These are phyloP conservation scores for Xylaria sp. DNA, from an alignment of 2,329 filamentous ascomycete genomes.

Conservation along the genomic window DNA sequence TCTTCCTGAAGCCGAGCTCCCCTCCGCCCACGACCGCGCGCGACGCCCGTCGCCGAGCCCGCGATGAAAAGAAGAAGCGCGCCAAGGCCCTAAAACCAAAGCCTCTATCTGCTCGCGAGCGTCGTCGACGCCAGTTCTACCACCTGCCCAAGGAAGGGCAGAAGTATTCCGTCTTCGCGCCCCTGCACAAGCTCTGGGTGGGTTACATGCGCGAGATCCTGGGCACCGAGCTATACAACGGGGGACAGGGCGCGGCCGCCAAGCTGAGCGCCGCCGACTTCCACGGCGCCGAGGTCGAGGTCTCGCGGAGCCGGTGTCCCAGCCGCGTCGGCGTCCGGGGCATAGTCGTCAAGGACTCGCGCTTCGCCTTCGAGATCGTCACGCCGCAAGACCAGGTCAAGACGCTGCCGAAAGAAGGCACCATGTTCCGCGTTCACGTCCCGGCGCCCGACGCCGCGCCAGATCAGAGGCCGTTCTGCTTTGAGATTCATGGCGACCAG, in stretches of 20 bases:
- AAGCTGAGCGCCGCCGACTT: conserved; percentile 89
- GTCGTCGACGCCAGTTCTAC: conserved; percentile 77
- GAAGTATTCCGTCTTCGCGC: conserved; percentile 80
- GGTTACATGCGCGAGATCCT: conserved; percentile 87
- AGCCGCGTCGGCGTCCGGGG: conserved; percentile 84
- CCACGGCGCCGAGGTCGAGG: conserved; percentile 85
- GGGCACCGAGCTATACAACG: conserved; percentile 66
- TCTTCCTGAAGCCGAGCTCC: conserved; percentile 80
- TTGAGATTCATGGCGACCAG: conserved; percentile 89
- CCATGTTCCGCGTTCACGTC: conserved; percentile 81
- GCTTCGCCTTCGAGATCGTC: conserved; percentile 86
- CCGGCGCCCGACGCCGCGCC: conserved; percentile 50
- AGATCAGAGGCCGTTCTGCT: conserved; percentile 63
- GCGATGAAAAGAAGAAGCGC: conserved; percentile 56
- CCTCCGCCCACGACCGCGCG: conserved; percentile 70
- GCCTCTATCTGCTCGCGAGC: conserved; percentile 83
- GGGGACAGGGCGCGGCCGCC: conserved; percentile 70
- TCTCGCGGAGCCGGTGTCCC: conserved; percentile 82
- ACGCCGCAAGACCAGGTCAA: conserved; percentile 77
- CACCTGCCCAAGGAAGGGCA: conserved; percentile 74
- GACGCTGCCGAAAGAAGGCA: conserved; percentile 88
- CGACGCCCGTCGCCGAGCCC: conserved; percentile 54
- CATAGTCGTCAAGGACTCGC: conserved; percentile 89
- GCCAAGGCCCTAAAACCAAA: conserved; percentile 63
- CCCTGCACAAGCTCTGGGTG: conserved; percentile 81